These are phyloP conservation scores for Uronychia setigera DNA, from an alignment of 73 alveolate genomes.

Conservation along the genomic window DNA sequence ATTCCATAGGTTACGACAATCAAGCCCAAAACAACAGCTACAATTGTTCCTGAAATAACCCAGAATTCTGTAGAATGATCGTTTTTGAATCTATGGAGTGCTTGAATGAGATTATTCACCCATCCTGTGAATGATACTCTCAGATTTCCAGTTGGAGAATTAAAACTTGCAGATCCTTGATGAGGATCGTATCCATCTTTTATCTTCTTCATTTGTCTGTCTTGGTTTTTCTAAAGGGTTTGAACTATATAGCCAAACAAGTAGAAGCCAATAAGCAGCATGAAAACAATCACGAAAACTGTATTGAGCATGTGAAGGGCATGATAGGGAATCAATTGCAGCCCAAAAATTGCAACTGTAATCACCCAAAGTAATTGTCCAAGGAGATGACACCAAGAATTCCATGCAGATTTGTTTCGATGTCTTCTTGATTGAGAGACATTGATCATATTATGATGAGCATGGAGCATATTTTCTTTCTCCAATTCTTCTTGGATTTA, in stretches of 20 bases:
- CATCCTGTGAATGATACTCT: too few relatives aligned
- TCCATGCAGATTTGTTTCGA: too few relatives aligned
- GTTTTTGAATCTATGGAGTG: background rate
- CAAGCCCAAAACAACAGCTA: background rate
- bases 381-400: too few relatives aligned
- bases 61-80: background rate
- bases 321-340: background rate
- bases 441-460: too few relatives aligned
- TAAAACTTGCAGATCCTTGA: too few relatives aligned
- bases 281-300: background rate
- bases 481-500: too few relatives aligned
- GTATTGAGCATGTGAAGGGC: background rate
- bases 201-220: background rate
- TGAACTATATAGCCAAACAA: background rate
- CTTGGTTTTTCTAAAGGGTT: background rate
- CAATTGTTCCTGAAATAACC: background rate
- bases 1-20: background rate
- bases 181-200: background rate
- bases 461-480: too few relatives aligned
- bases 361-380: background rate
- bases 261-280: background rate
- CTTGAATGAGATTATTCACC: background rate
- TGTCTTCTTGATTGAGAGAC: too few relatives aligned
- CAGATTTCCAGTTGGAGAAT: too few relatives aligned
- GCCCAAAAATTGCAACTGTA: background rate